These are phyloP conservation scores for Fomitopsis betulina DNA, from an alignment of 1,284 basidiomycete genomes.

Conservation along the genomic window DNA sequence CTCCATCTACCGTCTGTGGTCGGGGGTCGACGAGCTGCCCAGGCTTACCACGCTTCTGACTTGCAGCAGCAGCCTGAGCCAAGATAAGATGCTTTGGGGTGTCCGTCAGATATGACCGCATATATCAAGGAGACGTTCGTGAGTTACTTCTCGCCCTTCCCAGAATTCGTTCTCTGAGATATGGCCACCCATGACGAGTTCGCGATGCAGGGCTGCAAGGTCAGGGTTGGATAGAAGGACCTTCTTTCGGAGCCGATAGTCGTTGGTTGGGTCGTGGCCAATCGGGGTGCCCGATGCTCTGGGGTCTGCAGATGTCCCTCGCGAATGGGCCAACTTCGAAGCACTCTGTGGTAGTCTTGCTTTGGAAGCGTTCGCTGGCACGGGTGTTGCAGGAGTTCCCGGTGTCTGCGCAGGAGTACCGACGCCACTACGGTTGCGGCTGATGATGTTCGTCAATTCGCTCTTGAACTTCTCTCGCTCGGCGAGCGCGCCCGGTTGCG, in stretches of 20 bases:
- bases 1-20: slow-evolving; percentile 76
- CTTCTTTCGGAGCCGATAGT: slow-evolving; percentile 72
- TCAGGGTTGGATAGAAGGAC: slow-evolving; percentile 77
- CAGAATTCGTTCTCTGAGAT: slow-evolving; percentile 93
- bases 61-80: slow-evolving; percentile 66
- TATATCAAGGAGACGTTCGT: background rate
- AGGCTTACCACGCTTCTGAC: slow-evolving; percentile 78
- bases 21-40: slow-evolving; percentile 89
- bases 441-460: slow-evolving; percentile 70
- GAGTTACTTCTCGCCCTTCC: slow-evolving; percentile 82
- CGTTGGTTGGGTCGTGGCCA: slow-evolving; percentile 49
- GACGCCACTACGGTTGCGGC: slow-evolving; percentile 51
- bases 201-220: slow-evolving; percentile 74
- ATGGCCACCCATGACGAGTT: slow-evolving; percentile 80
- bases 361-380: slow-evolving; percentile 18
- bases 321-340: slow-evolving; percentile 42
- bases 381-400: slow-evolving; percentile 26
- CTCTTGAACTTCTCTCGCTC: slow-evolving; percentile 80
- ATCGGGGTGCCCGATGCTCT: slow-evolving; percentile 52
- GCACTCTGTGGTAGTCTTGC: slow-evolving; percentile 23
- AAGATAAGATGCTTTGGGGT: slow-evolving; percentile 57
- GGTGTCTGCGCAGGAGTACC: slow-evolving; percentile 13
- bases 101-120: slow-evolving; percentile 5
- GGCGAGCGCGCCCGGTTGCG: slow-evolving; percentile 49
- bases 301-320: slow-evolving; percentile 57